These are phyloP conservation scores for Aquilaria sinensis DNA, from an alignment of 345 rosid genomes.

Conservation along the genomic window DNA sequence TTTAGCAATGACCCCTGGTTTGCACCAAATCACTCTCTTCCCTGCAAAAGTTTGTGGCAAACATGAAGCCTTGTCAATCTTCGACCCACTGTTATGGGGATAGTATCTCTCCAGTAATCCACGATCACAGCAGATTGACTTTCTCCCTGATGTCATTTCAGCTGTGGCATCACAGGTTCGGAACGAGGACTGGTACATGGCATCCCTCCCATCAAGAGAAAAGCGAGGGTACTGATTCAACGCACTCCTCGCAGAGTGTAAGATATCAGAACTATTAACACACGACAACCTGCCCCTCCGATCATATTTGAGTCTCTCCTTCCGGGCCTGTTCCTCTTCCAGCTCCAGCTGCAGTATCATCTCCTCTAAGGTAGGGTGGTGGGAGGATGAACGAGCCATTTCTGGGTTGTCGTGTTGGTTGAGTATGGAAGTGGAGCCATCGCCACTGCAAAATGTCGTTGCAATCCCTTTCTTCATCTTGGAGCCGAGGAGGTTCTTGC, in stretches of 20 bases:
- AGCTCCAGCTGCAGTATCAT: slow-evolving; percentile 78
- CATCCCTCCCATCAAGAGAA: slow-evolving; percentile 86
- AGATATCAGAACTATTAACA: slow-evolving; percentile 71
- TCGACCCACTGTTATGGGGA: slow-evolving; percentile 2
- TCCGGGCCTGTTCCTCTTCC: slow-evolving; percentile 67
- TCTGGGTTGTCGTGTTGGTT: slow-evolving; percentile 26
- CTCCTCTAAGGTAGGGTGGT: slow-evolving; percentile 55
- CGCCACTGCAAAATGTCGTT: slow-evolving; percentile 45
- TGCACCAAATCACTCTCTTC: slow-evolving; percentile 76
- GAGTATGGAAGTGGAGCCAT: slow-evolving; percentile 71
- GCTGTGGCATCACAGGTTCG: slow-evolving; percentile 18
- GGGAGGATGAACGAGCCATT: neutral
- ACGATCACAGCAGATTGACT: slow-evolving; percentile 31
- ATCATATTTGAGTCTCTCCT: slow-evolving; percentile 29
- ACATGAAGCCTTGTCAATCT: slow-evolving; percentile 11
- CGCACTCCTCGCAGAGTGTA: slow-evolving; percentile 75
- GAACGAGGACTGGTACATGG: slow-evolving; percentile 85
- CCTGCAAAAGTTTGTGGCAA: slow-evolving; percentile 41
- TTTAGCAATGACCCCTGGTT: slow-evolving; percentile 88
- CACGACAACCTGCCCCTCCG: slow-evolving; percentile 55
- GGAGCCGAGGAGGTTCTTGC: slow-evolving; percentile 53
- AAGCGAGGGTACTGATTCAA: slow-evolving; percentile 91
- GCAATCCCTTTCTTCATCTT: slow-evolving; percentile 67
- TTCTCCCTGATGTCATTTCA: slow-evolving; percentile 18
- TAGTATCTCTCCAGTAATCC: slow-evolving; percentile 17